Conservation (phyloP, 2,329 filamentous ascomycete genomes). For the Geosmithia flava region DNA sequence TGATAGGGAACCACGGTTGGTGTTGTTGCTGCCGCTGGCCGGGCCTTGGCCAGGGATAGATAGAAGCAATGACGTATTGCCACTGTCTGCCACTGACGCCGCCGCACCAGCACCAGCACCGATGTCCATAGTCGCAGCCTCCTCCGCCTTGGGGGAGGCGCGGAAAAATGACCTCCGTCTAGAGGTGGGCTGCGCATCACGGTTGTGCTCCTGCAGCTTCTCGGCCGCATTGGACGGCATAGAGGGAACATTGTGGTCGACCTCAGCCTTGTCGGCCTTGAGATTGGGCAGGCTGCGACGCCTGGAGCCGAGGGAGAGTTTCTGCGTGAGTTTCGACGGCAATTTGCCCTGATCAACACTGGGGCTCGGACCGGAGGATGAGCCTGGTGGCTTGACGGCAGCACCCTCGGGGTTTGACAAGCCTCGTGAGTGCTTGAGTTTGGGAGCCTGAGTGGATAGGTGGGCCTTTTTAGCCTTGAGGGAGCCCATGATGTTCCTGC, state of each 20-base stretch:
- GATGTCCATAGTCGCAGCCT: too few relatives aligned
- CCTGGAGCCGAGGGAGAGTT: background rate
- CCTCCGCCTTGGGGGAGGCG: too few relatives aligned
- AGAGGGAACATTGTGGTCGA: slow-evolving; percentile 1
- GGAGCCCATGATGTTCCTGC: background rate
- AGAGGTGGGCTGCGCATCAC: background rate
- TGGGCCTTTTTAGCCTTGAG: background rate
- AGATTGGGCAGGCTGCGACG: slow-evolving; percentile 3
- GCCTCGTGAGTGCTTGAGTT: background rate
- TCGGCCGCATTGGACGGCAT: slow-evolving; percentile 3
- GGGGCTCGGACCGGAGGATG: background rate
- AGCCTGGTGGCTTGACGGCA: background rate
- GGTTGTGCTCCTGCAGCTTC: slow-evolving; percentile 4
- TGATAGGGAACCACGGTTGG: background rate
- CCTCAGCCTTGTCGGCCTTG: background rate
- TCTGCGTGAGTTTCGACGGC: background rate
- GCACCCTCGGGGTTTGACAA: background rate
- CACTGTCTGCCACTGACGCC: too few relatives aligned
- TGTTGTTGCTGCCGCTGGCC: background rate
- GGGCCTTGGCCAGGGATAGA: background rate
- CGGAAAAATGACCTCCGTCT: background rate
- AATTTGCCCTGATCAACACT: background rate
- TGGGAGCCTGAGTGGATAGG: background rate
- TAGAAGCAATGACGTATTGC: background rate
- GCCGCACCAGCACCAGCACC: too few relatives aligned